These are phyloP conservation scores for Saitoella complicata DNA, from an alignment of 805 yeast species.

Conservation along the genomic window DNA sequence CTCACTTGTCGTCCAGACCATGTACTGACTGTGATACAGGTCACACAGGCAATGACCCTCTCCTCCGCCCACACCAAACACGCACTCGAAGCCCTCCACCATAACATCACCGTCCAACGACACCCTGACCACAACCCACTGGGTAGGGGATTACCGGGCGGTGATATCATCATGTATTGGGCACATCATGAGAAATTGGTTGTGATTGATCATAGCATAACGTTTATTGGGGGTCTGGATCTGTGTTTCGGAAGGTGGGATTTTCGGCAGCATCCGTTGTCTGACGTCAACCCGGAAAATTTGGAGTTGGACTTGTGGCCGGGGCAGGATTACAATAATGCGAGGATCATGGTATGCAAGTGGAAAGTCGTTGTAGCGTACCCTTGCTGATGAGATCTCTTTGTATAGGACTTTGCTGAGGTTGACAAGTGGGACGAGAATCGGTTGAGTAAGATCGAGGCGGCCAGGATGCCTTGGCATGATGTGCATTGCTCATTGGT, in stretches of 20 bases:
- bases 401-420: conserved; percentile 48
- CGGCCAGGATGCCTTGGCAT: conserved; percentile 99
- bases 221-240: conserved; percentile 91
- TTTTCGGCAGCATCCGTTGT: conserved; percentile 84
- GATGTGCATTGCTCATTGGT: conserved; percentile 35
- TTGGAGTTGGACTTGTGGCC: conserved; percentile 40
- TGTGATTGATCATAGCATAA: conserved; percentile 71
- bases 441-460: conserved; percentile 64
- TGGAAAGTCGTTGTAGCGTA: too few relatives aligned
- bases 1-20: too few relatives aligned
- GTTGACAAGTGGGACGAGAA: conserved; percentile 78
- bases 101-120: conserved; percentile 74
- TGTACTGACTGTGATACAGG: too few relatives aligned
- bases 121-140: conserved; percentile 73
- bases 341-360: conserved; percentile 41
- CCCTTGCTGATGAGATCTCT: too few relatives aligned
- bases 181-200: conserved; percentile 95
- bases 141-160: conserved; percentile 4
- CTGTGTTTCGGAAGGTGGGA: conserved; percentile 91
- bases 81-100: conserved; percentile 68
- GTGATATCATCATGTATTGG: conserved; percentile 92
- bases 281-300: conserved; percentile 40
- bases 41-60: conserved; percentile 52
- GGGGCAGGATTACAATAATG: conserved; percentile 95
- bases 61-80: conserved; percentile 93